Base-by-base conservation (phyloP, 176 grass and related monocot genomes). In the Oryza longistaminata region DNA sequence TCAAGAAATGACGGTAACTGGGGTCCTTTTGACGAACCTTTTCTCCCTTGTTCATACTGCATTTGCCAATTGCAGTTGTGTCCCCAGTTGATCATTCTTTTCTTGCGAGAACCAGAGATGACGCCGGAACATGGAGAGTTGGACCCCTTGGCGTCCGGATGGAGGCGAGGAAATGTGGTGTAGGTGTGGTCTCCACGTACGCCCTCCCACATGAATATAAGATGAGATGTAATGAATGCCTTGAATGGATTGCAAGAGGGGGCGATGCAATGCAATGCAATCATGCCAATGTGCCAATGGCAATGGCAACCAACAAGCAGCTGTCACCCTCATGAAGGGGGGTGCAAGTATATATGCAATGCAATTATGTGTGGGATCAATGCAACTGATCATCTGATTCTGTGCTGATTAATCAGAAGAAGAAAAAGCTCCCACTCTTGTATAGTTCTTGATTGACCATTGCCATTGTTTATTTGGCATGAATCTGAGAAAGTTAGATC, bases 231-330 rank as follows among this genome's bases (percentile, higher is more conserved):
- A 68, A 75, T 46, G 85, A 27, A 82, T 71, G 66, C 53, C 31
- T 84, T 82, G 58, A 79, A 79, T 73, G 60, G 58, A 35, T 66
- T 6, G 58, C 50, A 52, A 55, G 17, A 43, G 49, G 35, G 35
- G 35, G 46, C 46, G 46, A 49, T 16, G 75, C 33, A 62, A 79
- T 16, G 75, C 33, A 62, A 79, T 76, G 82, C 70, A 65, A 83
- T 73, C 79, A 90, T 87, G 69, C 68, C 88, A 70, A 22, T 33
- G 26, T 68, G 80, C 74, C 88, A 75, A 19, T 50, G 46, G 68
- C 88, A 75, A 19, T 50, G 46, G 68, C 39, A 87, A 80, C 80
- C 70, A 74, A 83, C 80, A 68, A 78, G 69, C 89, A 78, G 69
- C 89, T 87, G 80, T 80, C 85, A 22, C 40, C 69, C 89, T 87